phyloP scores from a whole-genome alignment of 495 filamentous ascomycete species.

The Schizothecium vesticola region DNA sequence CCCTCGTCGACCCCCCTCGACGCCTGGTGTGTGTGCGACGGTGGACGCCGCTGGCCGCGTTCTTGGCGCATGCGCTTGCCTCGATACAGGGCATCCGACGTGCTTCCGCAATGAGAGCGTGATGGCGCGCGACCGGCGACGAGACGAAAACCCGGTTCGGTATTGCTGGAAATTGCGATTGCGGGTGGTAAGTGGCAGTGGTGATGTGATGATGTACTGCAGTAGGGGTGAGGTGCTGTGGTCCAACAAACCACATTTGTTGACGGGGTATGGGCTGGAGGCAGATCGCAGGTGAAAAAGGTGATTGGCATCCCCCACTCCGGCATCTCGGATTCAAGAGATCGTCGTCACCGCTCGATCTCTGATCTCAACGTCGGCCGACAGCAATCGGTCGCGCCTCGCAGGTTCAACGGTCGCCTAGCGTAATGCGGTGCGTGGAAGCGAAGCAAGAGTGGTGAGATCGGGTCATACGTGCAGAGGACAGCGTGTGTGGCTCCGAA shows the following conservation, averaged over 20 bases:
- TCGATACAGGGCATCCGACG: background rate
- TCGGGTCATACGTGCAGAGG: background rate
- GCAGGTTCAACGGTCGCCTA: background rate
- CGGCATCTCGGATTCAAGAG: background rate
- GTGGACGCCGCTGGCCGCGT: background rate
- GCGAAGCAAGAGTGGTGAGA: background rate
- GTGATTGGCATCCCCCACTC: background rate
- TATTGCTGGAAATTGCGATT: background rate
- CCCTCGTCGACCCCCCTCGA: background rate
- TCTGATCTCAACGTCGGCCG: background rate
- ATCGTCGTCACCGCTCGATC: background rate
- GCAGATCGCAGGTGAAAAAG: too few relatives aligned
- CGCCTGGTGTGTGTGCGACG: background rate
- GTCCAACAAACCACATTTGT: too few relatives aligned
- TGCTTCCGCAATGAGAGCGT: background rate
- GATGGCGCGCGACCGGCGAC: background rate
- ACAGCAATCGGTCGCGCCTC: background rate
- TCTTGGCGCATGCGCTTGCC: background rate
- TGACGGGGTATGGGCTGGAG: too few relatives aligned
- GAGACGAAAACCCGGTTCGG: background rate
- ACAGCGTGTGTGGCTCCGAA: background rate
- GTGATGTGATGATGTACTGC: background rate
- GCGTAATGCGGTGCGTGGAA: background rate
- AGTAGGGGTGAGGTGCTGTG: too few relatives aligned
- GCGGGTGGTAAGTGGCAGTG: background rate